phyloP scores from a whole-genome alignment of 176 grass and related monocot species.

The Avena insularis region DNA sequence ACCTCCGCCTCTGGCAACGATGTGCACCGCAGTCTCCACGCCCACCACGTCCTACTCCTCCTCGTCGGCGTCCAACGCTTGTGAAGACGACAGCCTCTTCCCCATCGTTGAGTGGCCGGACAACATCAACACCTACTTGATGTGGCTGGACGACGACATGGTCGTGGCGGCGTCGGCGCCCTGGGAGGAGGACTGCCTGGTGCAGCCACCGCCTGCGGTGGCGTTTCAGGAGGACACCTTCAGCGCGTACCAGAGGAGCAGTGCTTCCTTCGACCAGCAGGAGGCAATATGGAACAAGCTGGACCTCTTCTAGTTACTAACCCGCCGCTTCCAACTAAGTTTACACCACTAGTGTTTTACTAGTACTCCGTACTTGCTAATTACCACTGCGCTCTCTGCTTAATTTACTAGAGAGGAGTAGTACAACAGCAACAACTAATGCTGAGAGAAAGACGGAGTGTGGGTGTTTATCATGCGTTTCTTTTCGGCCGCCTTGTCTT shows the following conservation, averaged over 20 bases:
- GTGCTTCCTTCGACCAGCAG: conserved; percentile 56
- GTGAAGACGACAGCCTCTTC: conserved; percentile 48
- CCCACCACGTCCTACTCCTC: conserved; percentile 46
- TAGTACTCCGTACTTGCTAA: neutral
- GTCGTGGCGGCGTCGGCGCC: neutral
- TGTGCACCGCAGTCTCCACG: conserved; percentile 6
- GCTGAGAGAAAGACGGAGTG: neutral
- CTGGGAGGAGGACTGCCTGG: conserved; percentile 31
- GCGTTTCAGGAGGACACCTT: conserved; percentile 51
- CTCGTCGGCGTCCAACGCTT: conserved; percentile 47
- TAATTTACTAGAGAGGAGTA: neutral
- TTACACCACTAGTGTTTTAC: neutral
- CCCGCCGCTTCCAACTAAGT: conserved; percentile 10
- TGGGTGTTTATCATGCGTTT: neutral
- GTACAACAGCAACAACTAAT: neutral
- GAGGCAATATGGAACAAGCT: conserved; percentile 54
- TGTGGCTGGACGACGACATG: conserved; percentile 60
- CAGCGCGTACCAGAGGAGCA: conserved; percentile 43
- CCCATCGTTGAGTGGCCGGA: conserved; percentile 56
- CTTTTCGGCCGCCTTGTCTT: neutral
- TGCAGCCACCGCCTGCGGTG: neutral
- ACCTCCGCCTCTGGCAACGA: neutral
- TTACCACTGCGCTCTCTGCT: neutral
- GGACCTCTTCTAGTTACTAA: conserved; percentile 60
- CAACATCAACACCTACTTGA: conserved; percentile 34